These are phyloP conservation scores for Aspergillus versicolor DNA, from an alignment of 2,329 filamentous ascomycete species.

Conservation along the genomic window DNA sequence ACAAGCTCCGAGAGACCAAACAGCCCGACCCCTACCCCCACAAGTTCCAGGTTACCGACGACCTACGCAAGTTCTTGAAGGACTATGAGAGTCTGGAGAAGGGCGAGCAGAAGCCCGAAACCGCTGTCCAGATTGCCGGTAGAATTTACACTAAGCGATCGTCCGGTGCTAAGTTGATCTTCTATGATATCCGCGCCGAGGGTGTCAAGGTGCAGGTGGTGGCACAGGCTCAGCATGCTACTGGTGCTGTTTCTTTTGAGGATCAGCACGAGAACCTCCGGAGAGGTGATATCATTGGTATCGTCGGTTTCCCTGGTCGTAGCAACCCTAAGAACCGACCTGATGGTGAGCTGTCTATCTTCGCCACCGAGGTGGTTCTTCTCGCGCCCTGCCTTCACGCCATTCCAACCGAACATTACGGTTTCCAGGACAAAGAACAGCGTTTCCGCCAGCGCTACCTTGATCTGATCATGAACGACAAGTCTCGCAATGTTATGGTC, in stretches of 20 bases:
- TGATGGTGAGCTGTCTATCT: conserved; percentile 91
- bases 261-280: conserved; percentile 87
- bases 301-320: conserved; percentile 78
- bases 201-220: conserved; percentile 84
- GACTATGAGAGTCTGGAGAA: conserved; percentile 78
- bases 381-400: conserved; percentile 89
- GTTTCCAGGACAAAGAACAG: conserved; percentile 93
- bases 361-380: conserved; percentile 80
- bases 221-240: conserved; percentile 79
- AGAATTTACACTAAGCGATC: conserved; percentile 87
- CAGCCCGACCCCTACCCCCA: conserved; percentile 87
- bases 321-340: conserved; percentile 86
- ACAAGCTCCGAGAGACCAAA: conserved; percentile 71
- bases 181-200: conserved; percentile 81
- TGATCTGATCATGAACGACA: conserved; percentile 95
- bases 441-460: conserved; percentile 91
- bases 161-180: conserved; percentile 80
- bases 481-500: conserved; percentile 77
- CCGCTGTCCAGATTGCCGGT: conserved; percentile 73
- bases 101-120: conserved; percentile 76
- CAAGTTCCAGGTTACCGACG: conserved; percentile 85
- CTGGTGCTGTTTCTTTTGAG: conserved; percentile 70
- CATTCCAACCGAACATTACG: conserved; percentile 81
- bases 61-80: conserved; percentile 74
- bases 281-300: conserved; percentile 88